Evolutionary conservation across 805 yeast species (phyloP), one percentile per base, ranked within the genome.

Genomic region (Gaillardinia entomophila): DNA sequence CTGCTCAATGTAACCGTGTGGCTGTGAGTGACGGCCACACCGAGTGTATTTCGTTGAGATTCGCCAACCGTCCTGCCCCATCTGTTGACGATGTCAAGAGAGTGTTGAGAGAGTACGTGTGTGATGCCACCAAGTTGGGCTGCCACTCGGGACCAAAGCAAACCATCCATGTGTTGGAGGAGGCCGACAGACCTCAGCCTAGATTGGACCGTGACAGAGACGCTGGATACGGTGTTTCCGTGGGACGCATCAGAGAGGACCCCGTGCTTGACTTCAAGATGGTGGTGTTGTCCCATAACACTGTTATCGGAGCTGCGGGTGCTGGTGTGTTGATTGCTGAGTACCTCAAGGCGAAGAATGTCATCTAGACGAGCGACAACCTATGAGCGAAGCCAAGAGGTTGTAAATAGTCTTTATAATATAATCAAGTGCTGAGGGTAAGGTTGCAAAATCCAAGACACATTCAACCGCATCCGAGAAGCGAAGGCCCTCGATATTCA

Each of bases 21-120:
- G 88, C 98, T 10, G 98, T 92, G 40, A 81, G 88, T 38, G 98
- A 92, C 57, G 98, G 98, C 37, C 98, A 92, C 65, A 90, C 97
- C 31, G 97, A 87, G 57, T 87, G 96, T 63, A 85, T 92, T 40
- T 76, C 96, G 10, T 68, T 92, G 43, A 77, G 79, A 61, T 92
- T 92, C 63, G 80, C 79, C 51, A 73, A 79, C 51, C 72, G 79
- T 60, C 87, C 88, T 14, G 80, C 94, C 30, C 98, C 98, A 35
- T 72, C 88, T 8, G 68, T 87, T 14, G 96, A 83, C 29, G 75
- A 83, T 46, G 76, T 92, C 38, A 86, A 88, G 60, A 51, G 74
- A 41, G 73, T 77, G 32, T 61, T 92, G 47, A 58, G 75, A 41
- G 79, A 80, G 14, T 92, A 85, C 66, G 77, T 68, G 6, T 84